phyloP scores from a whole-genome alignment of 345 rosid genomes.

The Gossypium stocksii region DNA sequence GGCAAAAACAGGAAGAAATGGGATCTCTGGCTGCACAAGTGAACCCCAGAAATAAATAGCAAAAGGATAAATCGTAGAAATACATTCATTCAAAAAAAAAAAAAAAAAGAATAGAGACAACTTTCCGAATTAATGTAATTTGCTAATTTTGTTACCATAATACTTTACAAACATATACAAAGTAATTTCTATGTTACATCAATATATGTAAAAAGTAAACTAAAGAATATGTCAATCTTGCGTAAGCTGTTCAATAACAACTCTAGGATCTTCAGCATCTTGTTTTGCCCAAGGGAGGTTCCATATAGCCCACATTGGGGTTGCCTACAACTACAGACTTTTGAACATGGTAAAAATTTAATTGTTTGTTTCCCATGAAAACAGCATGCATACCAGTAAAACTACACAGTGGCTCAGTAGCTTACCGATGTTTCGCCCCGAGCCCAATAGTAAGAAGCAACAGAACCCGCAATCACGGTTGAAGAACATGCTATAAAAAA shows the following conservation, averaged over 20 bases:
- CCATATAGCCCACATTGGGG: background rate
- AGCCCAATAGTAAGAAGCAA: conserved; percentile 95
- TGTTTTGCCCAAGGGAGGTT: background rate
- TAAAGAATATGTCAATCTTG: background rate
- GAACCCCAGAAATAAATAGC: conserved; percentile 15
- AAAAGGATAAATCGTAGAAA: background rate
- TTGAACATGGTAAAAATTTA: background rate
- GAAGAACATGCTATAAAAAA: conserved; percentile 78
- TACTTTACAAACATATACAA: background rate
- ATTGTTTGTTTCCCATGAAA: background rate
- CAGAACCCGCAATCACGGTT: conserved; percentile 88
- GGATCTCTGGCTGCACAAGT: conserved; percentile 74
- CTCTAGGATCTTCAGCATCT: background rate
- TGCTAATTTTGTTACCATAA: background rate
- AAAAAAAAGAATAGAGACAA: background rate
- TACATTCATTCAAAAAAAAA: background rate
- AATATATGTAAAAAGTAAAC: background rate
- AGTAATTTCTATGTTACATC: background rate
- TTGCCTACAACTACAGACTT: background rate
- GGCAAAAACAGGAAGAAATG: conserved; percentile 89
- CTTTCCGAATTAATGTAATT: background rate
- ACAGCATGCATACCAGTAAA: background rate
- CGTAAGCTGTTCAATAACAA: background rate
- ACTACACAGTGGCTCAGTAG: background rate
- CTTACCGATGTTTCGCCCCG: conserved; percentile 80